Evolutionary conservation across 352 stramenopile genomes (phyloP), one percentile per base, ranked within the genome.

Genomic region (Phytophthora hibernalis): DNA sequence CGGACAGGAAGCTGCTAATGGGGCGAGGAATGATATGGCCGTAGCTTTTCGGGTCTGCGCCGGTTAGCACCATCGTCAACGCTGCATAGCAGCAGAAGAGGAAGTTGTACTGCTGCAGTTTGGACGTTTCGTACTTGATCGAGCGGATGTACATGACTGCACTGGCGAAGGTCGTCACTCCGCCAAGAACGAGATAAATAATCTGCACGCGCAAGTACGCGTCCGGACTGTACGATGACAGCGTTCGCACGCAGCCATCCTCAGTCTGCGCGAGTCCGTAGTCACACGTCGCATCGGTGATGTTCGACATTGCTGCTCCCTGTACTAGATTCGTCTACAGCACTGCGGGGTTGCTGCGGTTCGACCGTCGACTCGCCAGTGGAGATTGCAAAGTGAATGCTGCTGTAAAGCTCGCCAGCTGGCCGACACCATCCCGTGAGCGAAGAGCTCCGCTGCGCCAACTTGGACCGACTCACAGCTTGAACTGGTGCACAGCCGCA

Each of bases 31-130:
- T 56, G 9, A 79, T 12, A 51, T 80, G 68, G 33, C 66, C 70
- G 24, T 81, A 83, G 26, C 72, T 77, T 30, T 70, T 74, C 4
- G 72, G 72, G 40, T 83, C 76, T 12, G 67, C 58, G 4, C 69
- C 70, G 31, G 35, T 76, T 40, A 76, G 47, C 9, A 79, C 49
- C 50, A 83, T 72, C 28, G 76, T 77, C 28, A 81, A 45, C 26
- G 76, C 67, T 8, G 67, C 67, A 21, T 81, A 83, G 33, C 61
- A 65, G 58, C 68, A 79, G 37, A 80, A 61, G 37, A 83, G 30
- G 24, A 83, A 77, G 45, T 68, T 76, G 51, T 69, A 69, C 53
- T 77, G 64, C 57, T 83, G 76, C 16, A 83, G 26, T 22, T 66
- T 75, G 48, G 72, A 68, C 5, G 53, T 63, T 21, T 80, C 65